phyloP scores from a whole-genome alignment of 1,139 yeast species.

The Zygosaccharomyces sapae region DNA sequence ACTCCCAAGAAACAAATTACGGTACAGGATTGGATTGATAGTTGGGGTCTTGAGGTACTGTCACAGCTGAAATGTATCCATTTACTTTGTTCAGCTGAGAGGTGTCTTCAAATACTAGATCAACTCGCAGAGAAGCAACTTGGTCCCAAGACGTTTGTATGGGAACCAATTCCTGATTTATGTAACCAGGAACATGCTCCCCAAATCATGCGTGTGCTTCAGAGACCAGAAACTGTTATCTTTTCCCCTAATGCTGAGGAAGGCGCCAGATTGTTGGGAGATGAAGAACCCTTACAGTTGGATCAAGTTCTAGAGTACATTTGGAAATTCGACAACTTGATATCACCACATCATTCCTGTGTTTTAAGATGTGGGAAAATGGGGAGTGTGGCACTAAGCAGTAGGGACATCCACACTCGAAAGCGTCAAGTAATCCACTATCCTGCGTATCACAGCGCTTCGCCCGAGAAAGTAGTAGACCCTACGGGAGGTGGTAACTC shows the following conservation, averaged over 20 bases:
- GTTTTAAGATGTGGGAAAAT: constrained; percentile 67
- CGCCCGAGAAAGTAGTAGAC: constrained; percentile 55
- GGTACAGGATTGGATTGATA: constrained; percentile 48
- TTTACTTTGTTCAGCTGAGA: constrained; percentile 65
- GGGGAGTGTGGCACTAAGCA: constrained; percentile 50
- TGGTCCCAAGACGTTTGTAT: constrained; percentile 41
- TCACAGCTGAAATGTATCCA: constrained; percentile 52
- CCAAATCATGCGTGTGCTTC: constrained; percentile 43
- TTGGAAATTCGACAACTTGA: constrained; percentile 39
- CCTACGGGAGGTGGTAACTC: constrained; percentile 96
- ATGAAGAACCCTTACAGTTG: constrained; percentile 41
- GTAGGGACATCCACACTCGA: constrained; percentile 13
- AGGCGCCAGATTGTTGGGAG: constrained; percentile 57
- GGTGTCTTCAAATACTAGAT: constrained; percentile 49
- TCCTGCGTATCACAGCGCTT: constrained; percentile 64
- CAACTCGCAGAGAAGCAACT: constrained; percentile 29
- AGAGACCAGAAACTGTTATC: constrained; percentile 45
- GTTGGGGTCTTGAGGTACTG: constrained; percentile 34
- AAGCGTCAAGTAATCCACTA: constrained; percentile 39
- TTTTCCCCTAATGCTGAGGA: constrained; percentile 84
- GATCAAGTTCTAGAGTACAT: constrained; percentile 46
- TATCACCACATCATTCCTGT: constrained; percentile 36
- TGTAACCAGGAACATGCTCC: constrained; percentile 52
- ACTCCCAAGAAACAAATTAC: constrained; percentile 65
- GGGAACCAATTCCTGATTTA: constrained; percentile 85